Percentiles rank a stretch among this genome's conserved stretches.
Conservation (phyloP, 306 rosid genomes). For the Acmispon strigosus region DNA sequence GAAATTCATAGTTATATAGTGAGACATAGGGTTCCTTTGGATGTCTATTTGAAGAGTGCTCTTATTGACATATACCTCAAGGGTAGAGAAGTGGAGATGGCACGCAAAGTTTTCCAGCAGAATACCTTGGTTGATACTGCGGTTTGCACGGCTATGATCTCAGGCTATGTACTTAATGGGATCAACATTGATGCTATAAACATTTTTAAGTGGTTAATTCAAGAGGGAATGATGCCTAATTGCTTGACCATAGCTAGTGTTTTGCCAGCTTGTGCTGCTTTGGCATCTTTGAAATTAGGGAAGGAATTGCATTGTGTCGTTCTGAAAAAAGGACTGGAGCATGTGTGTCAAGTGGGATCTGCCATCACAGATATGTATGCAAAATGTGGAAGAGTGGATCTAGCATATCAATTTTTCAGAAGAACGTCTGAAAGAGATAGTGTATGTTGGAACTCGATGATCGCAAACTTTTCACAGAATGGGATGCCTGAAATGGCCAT, state of each 20-base stretch:
- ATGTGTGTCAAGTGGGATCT: slow-evolving; percentile 49
- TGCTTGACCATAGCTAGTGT: slow-evolving; percentile 58
- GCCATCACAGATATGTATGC: slow-evolving; percentile 76
- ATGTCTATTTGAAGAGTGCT: slow-evolving; percentile 63
- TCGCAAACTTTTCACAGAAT: slow-evolving; percentile 60
- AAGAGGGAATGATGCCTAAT: slow-evolving; percentile 56
- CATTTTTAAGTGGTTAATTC: slow-evolving; percentile 52
- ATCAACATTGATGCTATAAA: slow-evolving; percentile 51
- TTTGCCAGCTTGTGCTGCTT: slow-evolving; percentile 68
- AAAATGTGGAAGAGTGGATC: slow-evolving; percentile 75
- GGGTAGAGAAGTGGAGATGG: slow-evolving; percentile 51
- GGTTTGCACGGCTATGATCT: slow-evolving; percentile 67
- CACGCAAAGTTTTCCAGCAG: slow-evolving; percentile 42
- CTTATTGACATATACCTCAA: slow-evolving; percentile 56
- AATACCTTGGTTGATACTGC: slow-evolving; percentile 46
- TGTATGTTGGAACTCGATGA: slow-evolving; percentile 83
- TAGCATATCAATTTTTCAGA: slow-evolving; percentile 44
- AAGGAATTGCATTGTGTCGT: slow-evolving; percentile 67
- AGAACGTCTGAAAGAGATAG: slow-evolving; percentile 56
- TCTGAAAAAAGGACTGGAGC: slow-evolving; percentile 41
- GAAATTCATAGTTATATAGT: slow-evolving; percentile 60
- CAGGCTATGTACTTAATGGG: slow-evolving; percentile 62
- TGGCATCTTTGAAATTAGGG: slow-evolving; percentile 56
- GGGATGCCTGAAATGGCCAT: slow-evolving; percentile 66
- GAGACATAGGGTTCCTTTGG: slow-evolving; percentile 49